Base-by-base conservation (phyloP, 2,329 filamentous ascomycete species). In the Trichoderma citrinoviride region DNA sequence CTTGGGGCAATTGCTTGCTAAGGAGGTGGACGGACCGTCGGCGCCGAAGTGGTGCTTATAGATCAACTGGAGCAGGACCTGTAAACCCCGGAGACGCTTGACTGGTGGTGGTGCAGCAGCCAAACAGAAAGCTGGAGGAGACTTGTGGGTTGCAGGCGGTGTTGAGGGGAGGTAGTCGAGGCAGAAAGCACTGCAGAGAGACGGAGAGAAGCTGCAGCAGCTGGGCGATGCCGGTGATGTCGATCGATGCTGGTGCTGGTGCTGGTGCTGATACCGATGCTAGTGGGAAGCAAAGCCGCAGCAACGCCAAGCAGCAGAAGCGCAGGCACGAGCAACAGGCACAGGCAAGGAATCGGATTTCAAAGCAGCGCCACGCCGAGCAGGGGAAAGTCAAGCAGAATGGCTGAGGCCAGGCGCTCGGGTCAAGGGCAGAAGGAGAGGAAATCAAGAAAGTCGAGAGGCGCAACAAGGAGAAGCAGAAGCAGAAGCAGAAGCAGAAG, bases 1-100 rank as follows among this genome's bases (percentile, higher is more conserved):
- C 40, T 14, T 21, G 47, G 33, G 25, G 23, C 19, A 52, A 53
- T 37, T 17, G 37, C 40, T 25, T 25, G 37, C 27, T 29, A 15
- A 37, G 58, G 58, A 54, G 19, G 8, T 41, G 53, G 44, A 56
- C 61, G 61, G 53, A 57, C 46, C 53, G 61, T 58, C 61, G 61
- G 61, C 23, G 37, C 43, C 61, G 37, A 37, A 50, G 37, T 15
- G 37, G 53, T 44, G 61, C 61, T 49, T 43, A 21, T 37, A 25
- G 33, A 37, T 37, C 33, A 27, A 17, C 43, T 21, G 21, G 14
- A 17, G n/a, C 40, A 19, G 49, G 41, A 52, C 27, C 27, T 50
- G 25, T 25, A 33, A 52, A 43, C 25, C 21, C 37, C 44, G 29
- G 52, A 29, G 23, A 40, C 27, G 21, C 19, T 25, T 29, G 55